These are phyloP conservation scores for Dactylellina parvicollis DNA, from an alignment of 2,329 filamentous ascomycete species.

Conservation along the genomic window DNA sequence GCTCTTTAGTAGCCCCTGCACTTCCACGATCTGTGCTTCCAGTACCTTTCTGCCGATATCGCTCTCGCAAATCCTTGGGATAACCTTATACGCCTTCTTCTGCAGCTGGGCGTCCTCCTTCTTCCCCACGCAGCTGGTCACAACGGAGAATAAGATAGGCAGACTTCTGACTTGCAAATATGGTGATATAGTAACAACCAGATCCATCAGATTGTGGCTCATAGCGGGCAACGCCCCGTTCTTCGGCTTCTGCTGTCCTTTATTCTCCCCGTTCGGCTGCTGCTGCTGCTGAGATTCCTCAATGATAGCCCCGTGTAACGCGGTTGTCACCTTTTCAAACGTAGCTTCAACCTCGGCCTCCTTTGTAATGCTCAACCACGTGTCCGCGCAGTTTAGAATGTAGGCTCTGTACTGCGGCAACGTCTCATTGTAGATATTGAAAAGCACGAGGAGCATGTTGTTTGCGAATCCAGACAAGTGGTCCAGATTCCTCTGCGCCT, in stretches of 20 bases:
- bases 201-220: conserved; percentile 92
- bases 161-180: conserved; percentile 92
- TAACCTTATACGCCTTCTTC: conserved; percentile 99
- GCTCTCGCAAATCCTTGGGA: conserved; percentile 86
- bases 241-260: conserved; percentile 69
- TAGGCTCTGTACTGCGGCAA: conserved; percentile 89
- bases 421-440: conserved; percentile 98
- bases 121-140: conserved; percentile 81
- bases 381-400: conserved; percentile 93
- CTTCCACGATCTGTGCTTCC: conserved; percentile 76
- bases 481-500: conserved; percentile 81
- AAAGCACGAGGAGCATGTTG: conserved; percentile 94
- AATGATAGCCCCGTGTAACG: conserved; percentile 78
- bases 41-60: conserved; percentile 80
- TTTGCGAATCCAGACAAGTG: conserved; percentile 81
- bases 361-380: conserved; percentile 88
- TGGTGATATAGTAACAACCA: conserved; percentile 93
- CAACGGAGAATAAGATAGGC: conserved; percentile 83
- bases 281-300: conserved; percentile 60
- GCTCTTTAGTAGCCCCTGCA: conserved; percentile 81
- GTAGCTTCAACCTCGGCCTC: conserved; percentile 82
- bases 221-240: conserved; percentile 86
- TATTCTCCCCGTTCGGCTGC: conserved; percentile 2
- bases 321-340: conserved; percentile 83
- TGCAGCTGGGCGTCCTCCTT: conserved; percentile 89